Conservation (phyloP, 495 filamentous ascomycete genomes). For the Antarctomyces pellizariae region DNA sequence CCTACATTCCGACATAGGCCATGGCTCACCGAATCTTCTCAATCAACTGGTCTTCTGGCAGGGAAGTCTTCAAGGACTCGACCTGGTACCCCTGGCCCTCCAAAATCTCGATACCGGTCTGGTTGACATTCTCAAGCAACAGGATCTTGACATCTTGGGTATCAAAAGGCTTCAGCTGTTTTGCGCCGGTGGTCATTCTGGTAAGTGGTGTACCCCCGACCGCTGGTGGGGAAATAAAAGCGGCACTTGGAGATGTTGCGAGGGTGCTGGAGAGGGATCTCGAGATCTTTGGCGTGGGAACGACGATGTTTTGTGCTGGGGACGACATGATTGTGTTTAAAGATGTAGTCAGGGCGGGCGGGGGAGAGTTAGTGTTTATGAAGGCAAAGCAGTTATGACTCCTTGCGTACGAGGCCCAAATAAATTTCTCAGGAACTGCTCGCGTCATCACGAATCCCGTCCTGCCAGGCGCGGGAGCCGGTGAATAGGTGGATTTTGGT, state of each 20-base stretch:
- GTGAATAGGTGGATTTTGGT: too few species aligned
- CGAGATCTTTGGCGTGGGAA: too few species aligned
- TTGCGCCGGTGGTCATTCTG: slow-evolving; percentile 19
- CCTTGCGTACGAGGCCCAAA: too few species aligned
- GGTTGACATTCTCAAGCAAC: slow-evolving; percentile 86
- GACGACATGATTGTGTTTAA: slow-evolving; percentile 20
- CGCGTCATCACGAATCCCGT: too few species aligned
- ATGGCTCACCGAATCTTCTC: slow-evolving; percentile 72
- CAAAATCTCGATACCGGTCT: slow-evolving; percentile 66
- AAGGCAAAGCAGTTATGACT: too few species aligned
- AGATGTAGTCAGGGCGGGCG: too few species aligned
- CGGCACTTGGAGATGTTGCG: slow-evolving; percentile 39
- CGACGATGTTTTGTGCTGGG: slow-evolving; percentile 18
- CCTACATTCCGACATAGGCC: not conserved
- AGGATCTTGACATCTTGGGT: slow-evolving; percentile 91
- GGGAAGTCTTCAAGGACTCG: slow-evolving; percentile 66
- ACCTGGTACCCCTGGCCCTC: slow-evolving; percentile 84
- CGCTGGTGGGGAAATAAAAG: slow-evolving; percentile 40
- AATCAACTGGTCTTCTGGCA: slow-evolving; percentile 83
- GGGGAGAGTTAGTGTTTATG: too few species aligned
- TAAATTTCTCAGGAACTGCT: too few species aligned
- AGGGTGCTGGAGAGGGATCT: too few species aligned
- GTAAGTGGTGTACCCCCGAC: slow-evolving; percentile 14
- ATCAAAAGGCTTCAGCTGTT: slow-evolving; percentile 86
- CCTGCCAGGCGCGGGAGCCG: too few species aligned